These are phyloP conservation scores for Sanghuangporus weigelae DNA, from an alignment of 1,284 basidiomycete genomes.

Conservation along the genomic window DNA sequence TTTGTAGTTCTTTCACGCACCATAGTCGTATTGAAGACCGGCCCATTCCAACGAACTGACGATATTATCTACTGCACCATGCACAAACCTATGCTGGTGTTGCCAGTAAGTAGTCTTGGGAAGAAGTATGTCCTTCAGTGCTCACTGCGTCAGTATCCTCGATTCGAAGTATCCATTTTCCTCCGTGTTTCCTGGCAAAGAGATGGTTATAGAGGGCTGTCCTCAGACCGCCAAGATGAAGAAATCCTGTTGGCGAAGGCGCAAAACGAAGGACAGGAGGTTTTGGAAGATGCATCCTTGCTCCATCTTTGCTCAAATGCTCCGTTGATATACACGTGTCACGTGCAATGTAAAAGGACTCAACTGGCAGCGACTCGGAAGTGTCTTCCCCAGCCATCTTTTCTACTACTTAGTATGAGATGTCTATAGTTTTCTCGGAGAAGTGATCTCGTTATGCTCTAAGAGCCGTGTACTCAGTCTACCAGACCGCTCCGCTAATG, in stretches of 20 bases:
- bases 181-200: conserved; percentile 74
- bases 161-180: conserved; percentile 87
- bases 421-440: too few species aligned
- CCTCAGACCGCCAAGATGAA: conserved; percentile 94
- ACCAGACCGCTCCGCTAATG: too few species aligned
- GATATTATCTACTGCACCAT: conserved; percentile 81
- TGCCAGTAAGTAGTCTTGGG: too few species aligned
- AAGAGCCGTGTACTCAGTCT: too few species aligned
- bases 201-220: conserved; percentile 95
- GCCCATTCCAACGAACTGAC: conserved; percentile 82
- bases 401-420: too few species aligned
- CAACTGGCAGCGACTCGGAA: background rate
- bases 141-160: conserved; percentile 92
- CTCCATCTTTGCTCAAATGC: background rate
- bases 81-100: conserved; percentile 73
- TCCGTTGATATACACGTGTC: background rate
- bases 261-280: conserved; percentile 75
- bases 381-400: background rate
- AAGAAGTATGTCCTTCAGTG: conserved; percentile 3
- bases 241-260: conserved; percentile 91
- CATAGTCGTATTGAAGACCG: conserved; percentile 90
- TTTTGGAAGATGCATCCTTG: background rate
- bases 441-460: too few species aligned
- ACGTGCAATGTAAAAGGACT: background rate
- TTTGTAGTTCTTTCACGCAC: conserved; percentile 35